Conservation (phyloP, 176 grass and related monocot species). For the Ensete ventricosum region DNA sequence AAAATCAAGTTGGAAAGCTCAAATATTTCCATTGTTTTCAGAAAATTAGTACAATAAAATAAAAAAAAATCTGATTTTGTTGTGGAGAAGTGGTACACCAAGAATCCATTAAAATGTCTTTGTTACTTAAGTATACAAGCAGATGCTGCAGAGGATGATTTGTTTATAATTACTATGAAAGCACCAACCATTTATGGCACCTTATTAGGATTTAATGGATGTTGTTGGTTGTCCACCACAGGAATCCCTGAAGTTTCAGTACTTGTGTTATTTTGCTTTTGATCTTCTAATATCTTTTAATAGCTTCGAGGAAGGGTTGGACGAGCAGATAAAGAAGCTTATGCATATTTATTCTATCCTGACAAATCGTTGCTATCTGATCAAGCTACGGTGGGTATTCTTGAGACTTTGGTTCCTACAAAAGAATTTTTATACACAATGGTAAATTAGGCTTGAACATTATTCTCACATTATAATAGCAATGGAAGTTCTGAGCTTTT, state of each 20-base stretch:
- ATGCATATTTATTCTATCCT: conserved; percentile 72
- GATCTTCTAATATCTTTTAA: conserved; percentile 19
- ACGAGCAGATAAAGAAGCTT: conserved; percentile 79
- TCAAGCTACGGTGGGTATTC: conserved; percentile 50
- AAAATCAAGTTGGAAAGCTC: background rate
- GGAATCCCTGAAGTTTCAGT: background rate
- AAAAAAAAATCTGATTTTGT: too few species aligned
- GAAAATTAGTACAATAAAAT: background rate
- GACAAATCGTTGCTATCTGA: conserved; percentile 78
- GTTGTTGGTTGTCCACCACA: background rate
- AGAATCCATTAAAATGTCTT: too few species aligned
- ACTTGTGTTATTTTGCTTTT: conserved; percentile 8
- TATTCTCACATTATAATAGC: too few species aligned
- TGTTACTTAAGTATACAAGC: background rate
- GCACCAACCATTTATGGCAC: too few species aligned
- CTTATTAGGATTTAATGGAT: background rate
- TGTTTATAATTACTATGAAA: too few species aligned
- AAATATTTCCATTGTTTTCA: background rate
- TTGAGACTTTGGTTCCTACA: conserved; percentile 5
- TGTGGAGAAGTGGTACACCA: too few species aligned
- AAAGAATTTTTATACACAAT: too few species aligned
- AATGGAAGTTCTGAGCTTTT: background rate
- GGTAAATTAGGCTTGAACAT: too few species aligned
- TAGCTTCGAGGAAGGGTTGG: conserved; percentile 94
- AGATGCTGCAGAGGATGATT: background rate